Conservation (phyloP, 495 filamentous ascomycete species). For the Sporormia fimetaria region DNA sequence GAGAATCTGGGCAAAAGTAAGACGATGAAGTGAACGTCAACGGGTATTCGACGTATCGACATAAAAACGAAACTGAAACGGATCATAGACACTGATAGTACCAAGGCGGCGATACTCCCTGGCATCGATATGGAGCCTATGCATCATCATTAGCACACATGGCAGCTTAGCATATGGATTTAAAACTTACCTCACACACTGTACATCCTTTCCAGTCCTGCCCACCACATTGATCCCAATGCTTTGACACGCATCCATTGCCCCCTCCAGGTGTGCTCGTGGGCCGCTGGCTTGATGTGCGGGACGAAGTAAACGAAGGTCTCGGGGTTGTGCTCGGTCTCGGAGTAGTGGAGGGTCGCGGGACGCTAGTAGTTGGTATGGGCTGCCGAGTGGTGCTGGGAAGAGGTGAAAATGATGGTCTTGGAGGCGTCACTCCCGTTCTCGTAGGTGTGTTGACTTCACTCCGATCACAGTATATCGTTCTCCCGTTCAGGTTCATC, state of each 20-base stretch:
- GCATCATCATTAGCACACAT: neutral
- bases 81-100: conserved; percentile 9
- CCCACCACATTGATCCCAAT: conserved; percentile 23
- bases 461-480: conserved; percentile 18
- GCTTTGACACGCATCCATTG: conserved; percentile 15
- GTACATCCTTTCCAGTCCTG: conserved; percentile 22
- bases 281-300: conserved; percentile 6
- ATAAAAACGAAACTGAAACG: too few species aligned
- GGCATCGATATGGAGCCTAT: conserved; percentile 1
- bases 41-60: too few species aligned
- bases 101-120: conserved; percentile 4
- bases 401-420: neutral
- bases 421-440: conserved; percentile 4
- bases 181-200: conserved; percentile 13
- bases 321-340: neutral
- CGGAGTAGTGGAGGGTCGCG: neutral
- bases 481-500: conserved; percentile 6
- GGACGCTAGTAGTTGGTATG: neutral
- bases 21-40: too few species aligned
- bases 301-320: conserved; percentile 1
- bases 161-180: neutral
- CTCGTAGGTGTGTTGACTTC: conserved; percentile 14
- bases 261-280: conserved; percentile 8
- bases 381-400: neutral
- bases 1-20: too few species aligned